Evolutionary conservation across 140 eudicot genomes (phyloP).

Genomic region (Cichorium intybus): DNA sequence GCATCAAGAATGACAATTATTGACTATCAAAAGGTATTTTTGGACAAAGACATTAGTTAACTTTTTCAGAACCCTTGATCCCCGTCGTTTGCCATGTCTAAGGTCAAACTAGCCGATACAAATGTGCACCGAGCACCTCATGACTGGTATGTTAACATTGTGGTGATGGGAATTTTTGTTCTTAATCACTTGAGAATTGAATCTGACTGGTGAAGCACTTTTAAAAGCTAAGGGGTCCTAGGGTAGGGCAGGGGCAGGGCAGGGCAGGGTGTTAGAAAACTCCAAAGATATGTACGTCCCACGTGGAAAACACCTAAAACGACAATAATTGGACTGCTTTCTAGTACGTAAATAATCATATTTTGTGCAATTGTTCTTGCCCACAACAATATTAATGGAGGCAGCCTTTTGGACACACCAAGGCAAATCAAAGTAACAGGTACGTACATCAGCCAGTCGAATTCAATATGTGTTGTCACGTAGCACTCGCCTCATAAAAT

Average conservation of each 20-base stretch:
- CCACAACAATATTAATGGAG: slow-evolving; percentile 21
- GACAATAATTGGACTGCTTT: slow-evolving; percentile 23
- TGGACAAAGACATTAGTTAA: too few species aligned
- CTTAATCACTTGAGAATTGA: slow-evolving; percentile 16
- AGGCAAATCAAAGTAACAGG: slow-evolving; percentile 13
- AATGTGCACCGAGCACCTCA: too few species aligned
- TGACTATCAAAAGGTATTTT: too few species aligned
- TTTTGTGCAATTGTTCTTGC: background rate
- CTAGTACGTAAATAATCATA: slow-evolving; percentile 7
- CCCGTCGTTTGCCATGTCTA: too few species aligned
- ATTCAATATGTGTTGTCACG: background rate
- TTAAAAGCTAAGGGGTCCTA: slow-evolving; percentile 8
- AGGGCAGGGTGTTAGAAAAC: slow-evolving; percentile 1
- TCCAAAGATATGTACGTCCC: slow-evolving; percentile 11
- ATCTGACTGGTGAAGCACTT: slow-evolving; percentile 36
- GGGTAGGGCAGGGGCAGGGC: background rate
- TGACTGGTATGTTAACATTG: too few species aligned
- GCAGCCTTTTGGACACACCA: slow-evolving; percentile 29
- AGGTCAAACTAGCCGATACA: too few species aligned
- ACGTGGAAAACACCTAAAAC: slow-evolving; percentile 15
- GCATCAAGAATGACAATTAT: too few species aligned
- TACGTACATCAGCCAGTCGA: slow-evolving; percentile 11
- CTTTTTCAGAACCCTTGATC: too few species aligned
- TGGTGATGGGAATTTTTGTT: too few species aligned
- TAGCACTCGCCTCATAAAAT: slow-evolving; percentile 2